phyloP scores from a whole-genome alignment of 176 grass and related monocot genomes.

The Thinopyrum elongatum region DNA sequence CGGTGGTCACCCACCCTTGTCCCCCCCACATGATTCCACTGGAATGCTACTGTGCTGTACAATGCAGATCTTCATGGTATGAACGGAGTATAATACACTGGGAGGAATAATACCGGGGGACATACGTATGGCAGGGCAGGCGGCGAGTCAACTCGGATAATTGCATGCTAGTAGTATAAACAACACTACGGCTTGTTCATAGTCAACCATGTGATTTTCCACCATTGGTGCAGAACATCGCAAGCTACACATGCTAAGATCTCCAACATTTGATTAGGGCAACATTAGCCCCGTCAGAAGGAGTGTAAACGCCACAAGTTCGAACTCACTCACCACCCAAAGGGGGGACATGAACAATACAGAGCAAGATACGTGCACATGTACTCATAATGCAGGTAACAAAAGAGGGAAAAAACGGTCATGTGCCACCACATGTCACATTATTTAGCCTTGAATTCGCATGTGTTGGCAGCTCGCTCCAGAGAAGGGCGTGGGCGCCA shows the following conservation, averaged over 20 bases:
- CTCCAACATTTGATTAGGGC: not conserved
- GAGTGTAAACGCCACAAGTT: not conserved
- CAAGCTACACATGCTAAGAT: not conserved
- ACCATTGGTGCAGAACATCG: not conserved
- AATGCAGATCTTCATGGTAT: not conserved
- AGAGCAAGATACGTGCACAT: not conserved
- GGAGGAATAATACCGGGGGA: not conserved
- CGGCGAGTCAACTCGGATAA: not conserved
- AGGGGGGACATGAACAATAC: not conserved
- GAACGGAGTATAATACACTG: not conserved
- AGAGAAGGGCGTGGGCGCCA: not conserved
- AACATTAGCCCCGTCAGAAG: no score
- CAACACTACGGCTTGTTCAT: not conserved
- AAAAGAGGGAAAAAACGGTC: not conserved
- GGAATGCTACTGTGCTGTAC: not conserved
- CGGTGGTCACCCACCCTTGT: not conserved
- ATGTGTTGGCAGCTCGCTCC: not conserved
- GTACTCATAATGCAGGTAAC: not conserved
- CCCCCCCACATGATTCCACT: not conserved
- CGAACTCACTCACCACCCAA: not conserved
- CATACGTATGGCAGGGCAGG: not conserved
- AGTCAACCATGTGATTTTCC: not conserved
- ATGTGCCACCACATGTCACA: slow-evolving; percentile 1
- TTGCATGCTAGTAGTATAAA: not conserved
- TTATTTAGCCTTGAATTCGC: not conserved